Percentiles rank a stretch among this genome's conserved stretches.
phyloP scores from a whole-genome alignment of 2,329 filamentous ascomycete species.

The Botrytis tulipae region DNA sequence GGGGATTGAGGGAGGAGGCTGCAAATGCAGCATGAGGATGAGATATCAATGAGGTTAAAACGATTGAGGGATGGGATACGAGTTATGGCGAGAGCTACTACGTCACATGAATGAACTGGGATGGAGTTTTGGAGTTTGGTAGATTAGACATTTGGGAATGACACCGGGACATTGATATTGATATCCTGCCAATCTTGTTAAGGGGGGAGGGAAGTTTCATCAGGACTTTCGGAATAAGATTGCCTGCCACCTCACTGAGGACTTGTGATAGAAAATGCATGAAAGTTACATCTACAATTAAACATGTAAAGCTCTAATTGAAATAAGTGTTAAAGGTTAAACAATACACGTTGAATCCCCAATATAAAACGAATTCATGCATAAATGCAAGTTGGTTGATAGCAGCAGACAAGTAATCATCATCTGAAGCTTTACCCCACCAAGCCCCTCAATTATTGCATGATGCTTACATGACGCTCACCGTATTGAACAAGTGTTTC shows the following conservation, averaged over 20 bases:
- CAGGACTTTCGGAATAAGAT: neutral
- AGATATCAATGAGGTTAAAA: neutral
- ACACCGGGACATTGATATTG: neutral
- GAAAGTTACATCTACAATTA: neutral
- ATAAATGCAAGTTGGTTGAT: constrained; percentile 1
- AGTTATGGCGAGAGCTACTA: neutral
- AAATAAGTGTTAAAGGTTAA: neutral
- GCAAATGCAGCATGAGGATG: constrained; percentile 19
- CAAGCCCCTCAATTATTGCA: constrained; percentile 20
- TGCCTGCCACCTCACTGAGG: constrained; percentile 3
- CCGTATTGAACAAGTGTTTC: constrained; percentile 19
- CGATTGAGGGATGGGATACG: neutral
- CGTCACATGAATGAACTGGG: neutral
- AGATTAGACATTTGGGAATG: constrained; percentile 3
- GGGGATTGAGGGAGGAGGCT: constrained; percentile 57
- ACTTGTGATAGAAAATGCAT: neutral
- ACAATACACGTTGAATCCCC: constrained; percentile 8
- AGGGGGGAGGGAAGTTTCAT: neutral
- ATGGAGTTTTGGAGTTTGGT: constrained; percentile 19
- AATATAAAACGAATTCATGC: constrained; percentile 14
- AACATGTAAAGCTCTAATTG: neutral
- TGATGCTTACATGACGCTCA: neutral
- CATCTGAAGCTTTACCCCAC: constrained; percentile 10
- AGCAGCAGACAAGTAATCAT: neutral
- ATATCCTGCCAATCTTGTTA: neutral